Percentiles rank a stretch among this genome's conserved stretches.
These are phyloP conservation scores for Colletotrichum sojae DNA, from an alignment of 2,329 filamentous ascomycete genomes.

Conservation along the genomic window DNA sequence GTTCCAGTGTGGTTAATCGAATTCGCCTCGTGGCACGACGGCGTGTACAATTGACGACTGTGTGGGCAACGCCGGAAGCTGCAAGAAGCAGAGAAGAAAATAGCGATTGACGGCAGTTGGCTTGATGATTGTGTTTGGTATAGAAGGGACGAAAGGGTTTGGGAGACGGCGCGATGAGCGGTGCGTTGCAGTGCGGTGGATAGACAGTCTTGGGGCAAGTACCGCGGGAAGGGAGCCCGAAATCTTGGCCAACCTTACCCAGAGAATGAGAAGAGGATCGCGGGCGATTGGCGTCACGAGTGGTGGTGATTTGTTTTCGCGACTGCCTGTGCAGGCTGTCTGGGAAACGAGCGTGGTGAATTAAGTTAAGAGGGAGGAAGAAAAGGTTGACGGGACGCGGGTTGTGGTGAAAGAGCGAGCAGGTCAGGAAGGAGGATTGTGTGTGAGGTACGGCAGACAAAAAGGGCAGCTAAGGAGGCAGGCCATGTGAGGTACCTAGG, in stretches of 20 bases:
- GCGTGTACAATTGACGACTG: not conserved
- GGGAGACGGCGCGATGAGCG: constrained; percentile 14
- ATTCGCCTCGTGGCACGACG: not conserved
- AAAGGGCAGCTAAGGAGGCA: not conserved
- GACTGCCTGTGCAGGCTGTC: constrained; percentile 31
- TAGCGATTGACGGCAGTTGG: constrained; percentile 25
- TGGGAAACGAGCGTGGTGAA: constrained; percentile 36
- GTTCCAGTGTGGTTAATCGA: not conserved
- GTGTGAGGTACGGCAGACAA: constrained; percentile 4
- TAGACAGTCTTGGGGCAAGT: not conserved
- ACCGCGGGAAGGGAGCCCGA: not conserved
- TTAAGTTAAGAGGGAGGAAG: constrained; percentile 27
- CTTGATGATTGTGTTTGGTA: constrained; percentile 17
- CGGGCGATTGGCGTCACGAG: constrained; percentile 20
- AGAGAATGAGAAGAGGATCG: constrained; percentile 12
- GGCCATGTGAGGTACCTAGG: too few species aligned
- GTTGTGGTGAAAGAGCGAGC: constrained; percentile 28
- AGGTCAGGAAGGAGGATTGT: constrained; percentile 15
- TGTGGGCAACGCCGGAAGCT: not conserved
- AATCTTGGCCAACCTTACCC: constrained; percentile 20
- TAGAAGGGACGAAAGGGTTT: constrained; percentile 7
- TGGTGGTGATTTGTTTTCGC: constrained; percentile 11
- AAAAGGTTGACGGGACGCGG: constrained; percentile 40
- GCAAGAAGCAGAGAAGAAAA: not conserved
- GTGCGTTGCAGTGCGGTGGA: constrained; percentile 10